Evolutionary conservation across 495 filamentous ascomycete species (phyloP), one percentile per base, ranked within the genome.

Genomic region (Penicillium odoratum): DNA sequence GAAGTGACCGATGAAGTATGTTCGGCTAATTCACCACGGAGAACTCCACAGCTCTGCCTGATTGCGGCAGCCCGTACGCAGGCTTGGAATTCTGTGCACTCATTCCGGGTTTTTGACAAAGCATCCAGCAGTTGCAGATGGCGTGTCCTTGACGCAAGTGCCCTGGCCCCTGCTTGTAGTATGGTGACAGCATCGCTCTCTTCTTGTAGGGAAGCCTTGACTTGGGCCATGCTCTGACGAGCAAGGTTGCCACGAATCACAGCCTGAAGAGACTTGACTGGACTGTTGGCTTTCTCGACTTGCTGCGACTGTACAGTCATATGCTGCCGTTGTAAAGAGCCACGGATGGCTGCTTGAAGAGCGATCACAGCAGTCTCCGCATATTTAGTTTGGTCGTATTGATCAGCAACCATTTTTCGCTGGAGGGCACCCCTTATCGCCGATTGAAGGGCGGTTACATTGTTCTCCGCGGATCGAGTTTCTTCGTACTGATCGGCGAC

Each of bases 281-380:
- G 53, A 18, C 49, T 60, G 40, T 60, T 63, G 28, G 60, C 61
- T 38, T 73, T 44, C 26, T 70, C 54, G 9, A 77, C 67, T 46
- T 86, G 77, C 25, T 79, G 72, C 34, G 83, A 72, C 64, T 90
- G 85, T 16, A 65, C 69, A 43, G 57, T 56, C 48, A 88, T 55
- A 43, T 71, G 71, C 60, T 43, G 60, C 73, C 77, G 57, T 56
- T 73, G 67, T 16, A 87, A 65, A 48, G 78, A 40, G 28, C 83
- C 85, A 40, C 87, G 78, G 60, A 86, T 82, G 21, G 78, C 81
- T 25, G 90, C 88, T 73, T 96, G 92, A 21, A 96, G 78, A 54
- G 78, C 72, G 46, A 69, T 72, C 16, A 92, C 73, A 51, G 79
- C 56, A 1, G 53, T 60, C 69, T 74, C 86, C 25, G 72, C 70